phyloP scores from a whole-genome alignment of 148 eudicot genomes.

The Rhododendron ovatum region DNA sequence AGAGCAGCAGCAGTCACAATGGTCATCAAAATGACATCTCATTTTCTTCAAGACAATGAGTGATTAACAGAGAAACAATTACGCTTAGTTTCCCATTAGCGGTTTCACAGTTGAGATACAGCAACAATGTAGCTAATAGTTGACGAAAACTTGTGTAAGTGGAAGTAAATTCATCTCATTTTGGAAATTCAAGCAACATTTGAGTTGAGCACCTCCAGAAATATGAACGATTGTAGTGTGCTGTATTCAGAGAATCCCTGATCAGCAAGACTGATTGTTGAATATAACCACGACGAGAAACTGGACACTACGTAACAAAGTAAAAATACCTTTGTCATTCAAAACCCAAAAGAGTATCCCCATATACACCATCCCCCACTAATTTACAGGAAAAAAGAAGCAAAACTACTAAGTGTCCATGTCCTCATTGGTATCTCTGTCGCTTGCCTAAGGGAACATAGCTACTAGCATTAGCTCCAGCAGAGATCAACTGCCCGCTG shows the following conservation, averaged over 20 bases:
- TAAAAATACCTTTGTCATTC: neutral
- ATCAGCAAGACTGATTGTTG: neutral
- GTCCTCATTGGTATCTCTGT: neutral
- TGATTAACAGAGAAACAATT: neutral
- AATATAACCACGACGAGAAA: neutral
- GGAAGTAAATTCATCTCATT: neutral
- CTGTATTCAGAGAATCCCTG: neutral
- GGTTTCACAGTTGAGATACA: neutral
- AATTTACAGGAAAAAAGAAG: neutral
- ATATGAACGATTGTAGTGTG: neutral
- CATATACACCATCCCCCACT: neutral
- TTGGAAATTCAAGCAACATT: neutral
- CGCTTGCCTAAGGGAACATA: neutral
- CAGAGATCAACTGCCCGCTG: neutral
- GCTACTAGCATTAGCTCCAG: neutral
- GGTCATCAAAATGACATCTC: neutral
- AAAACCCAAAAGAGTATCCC: neutral
- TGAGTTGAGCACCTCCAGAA: neutral
- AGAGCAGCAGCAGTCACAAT: neutral
- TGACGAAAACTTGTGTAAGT: neutral
- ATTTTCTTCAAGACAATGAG: neutral
- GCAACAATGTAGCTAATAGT: neutral
- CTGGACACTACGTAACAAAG: neutral
- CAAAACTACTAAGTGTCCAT: neutral
- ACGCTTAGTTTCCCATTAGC: neutral